Evolutionary conservation across 2,329 filamentous ascomycete genomes (phyloP), one percentile per base, ranked within the genome.

Genomic region (Akanthomyces dipterigenus): DNA sequence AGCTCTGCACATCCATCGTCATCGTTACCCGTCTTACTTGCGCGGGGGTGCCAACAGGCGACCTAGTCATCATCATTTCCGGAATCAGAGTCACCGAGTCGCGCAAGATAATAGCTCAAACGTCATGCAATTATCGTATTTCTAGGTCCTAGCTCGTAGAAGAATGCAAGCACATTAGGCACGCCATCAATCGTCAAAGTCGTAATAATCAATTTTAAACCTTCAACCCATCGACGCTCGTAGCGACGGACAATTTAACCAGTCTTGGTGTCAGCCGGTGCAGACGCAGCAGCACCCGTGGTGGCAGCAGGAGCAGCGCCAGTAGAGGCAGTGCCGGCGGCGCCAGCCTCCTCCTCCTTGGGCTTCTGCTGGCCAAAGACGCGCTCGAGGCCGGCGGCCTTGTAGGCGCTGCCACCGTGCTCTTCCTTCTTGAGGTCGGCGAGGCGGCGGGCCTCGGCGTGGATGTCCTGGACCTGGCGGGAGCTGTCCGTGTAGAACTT

Each of bases 391-490:
- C 83, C 83, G 8, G 82, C 73, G 2, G 82, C 80, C 77, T 84
- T 84, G 74, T 84, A 81, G 50, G 85, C 82, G 65, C 79, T 84
- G 55, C 81, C 82, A 22, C 83, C 83, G 50, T 79, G 74, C 72
- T 85, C 80, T 64, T 85, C 76, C 73, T 86, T 87, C 88, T 97
- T 97, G 67, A 99, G 76, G 66, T 96, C 87, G 55, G 93, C 93
- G 60, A 99, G 81, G 67, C 95, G 87, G 65, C 88, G 84, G 36
- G 95, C 95, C 82, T 99, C 95, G 64, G 82, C 83, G 77, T 99
- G 95, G 51, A 99, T 95, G 72, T 99, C 95, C 69, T 91, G 82
- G 36, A 97, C 92, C 77, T 98, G 93, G 78, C 91, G 91, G 73
- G 89, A 87, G 65, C 90, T 85, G 67, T 91, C 82, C 8, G 87